Evolutionary conservation across 2,329 filamentous ascomycete genomes (phyloP), one percentile per base, ranked within the genome.

Genomic region (Thermothelomyces thermophilus): DNA sequence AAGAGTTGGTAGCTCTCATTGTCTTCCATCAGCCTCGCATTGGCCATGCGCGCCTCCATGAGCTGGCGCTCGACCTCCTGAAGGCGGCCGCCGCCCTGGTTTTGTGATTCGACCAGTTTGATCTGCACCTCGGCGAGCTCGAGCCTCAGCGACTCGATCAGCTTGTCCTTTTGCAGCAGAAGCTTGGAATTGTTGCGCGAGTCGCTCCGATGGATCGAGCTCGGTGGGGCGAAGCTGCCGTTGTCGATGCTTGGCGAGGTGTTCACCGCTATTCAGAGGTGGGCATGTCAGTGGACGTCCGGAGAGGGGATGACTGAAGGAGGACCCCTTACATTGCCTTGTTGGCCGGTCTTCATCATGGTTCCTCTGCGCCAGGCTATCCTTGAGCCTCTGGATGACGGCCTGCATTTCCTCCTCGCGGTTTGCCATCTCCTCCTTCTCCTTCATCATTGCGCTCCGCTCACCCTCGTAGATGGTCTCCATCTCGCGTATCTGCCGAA

Each of bases 1-100:
- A 98, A 81, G 33, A 97, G 79, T 69, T 97, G 91, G 69, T 95
- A 98, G 70, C 90, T 95, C 70, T 98, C 93, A 63, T 97, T 97
- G 68, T 98, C 93, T 70, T 98, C 93, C 87, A 96, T 93, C 56
- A 98, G 74, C 40, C 90, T 82, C 50, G 93, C 93, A 64, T 97
- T 98, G 58, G 90, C 86, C 86, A 97, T 93, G 62, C 90, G 88
- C 34, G 89, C 85, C 64, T 97, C 91, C 70, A 96, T 83, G 46
- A 97, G 79, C 57, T 87, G 81, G 60, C 86, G 85, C 70, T 97
- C 90, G n/a, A 97, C 79, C 67, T 95, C 89, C 58, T 88, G 86
- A 63, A 95, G 73, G 24, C 87, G 83, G 40, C 89, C 90, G 46
- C 90, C 91, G 46, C 90, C 91, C 68, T 87, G 83, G 66, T 96